These are phyloP conservation scores for Beauveria sp. DNA, from an alignment of 2,329 filamentous ascomycete genomes.

Conservation along the genomic window DNA sequence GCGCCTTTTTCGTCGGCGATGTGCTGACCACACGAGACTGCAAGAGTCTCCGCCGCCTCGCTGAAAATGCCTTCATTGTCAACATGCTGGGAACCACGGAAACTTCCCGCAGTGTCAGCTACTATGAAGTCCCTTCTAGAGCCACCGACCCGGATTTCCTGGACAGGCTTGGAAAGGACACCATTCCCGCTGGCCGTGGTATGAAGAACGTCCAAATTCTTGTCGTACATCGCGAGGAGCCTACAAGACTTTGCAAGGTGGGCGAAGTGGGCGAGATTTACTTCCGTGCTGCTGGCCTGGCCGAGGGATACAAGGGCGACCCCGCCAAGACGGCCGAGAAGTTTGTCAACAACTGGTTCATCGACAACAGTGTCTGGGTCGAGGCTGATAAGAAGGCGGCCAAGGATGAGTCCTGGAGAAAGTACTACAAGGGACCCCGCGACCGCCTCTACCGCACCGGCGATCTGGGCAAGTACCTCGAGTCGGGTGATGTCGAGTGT, in stretches of 20 bases:
- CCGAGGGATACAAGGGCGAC: conserved; percentile 63
- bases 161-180: conserved; percentile 46
- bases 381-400: conserved; percentile 51
- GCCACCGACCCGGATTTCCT: conserved; percentile 36
- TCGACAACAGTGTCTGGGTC: conserved; percentile 63
- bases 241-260: conserved; percentile 63
- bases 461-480: conserved; percentile 69
- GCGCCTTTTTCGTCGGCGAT: conserved; percentile 88
- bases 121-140: conserved; percentile 64
- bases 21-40: conserved; percentile 81
- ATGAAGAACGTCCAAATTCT: conserved; percentile 87
- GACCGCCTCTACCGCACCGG: conserved; percentile 85
- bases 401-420: conserved; percentile 64
- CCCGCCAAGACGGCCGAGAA: conserved; percentile 58
- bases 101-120: conserved; percentile 73
- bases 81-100: conserved; percentile 91
- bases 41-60: conserved; percentile 63
- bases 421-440: conserved; percentile 71
- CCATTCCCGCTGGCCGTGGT: conserved; percentile 74
- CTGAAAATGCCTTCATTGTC: conserved; percentile 49
- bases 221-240: conserved; percentile 64
- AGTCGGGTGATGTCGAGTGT: conserved; percentile 64
- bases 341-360: conserved; percentile 81
- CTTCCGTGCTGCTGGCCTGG: conserved; percentile 73
- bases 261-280: conserved; percentile 83